These are phyloP conservation scores for Fusarium goolgardi DNA, from an alignment of 2,329 filamentous ascomycete genomes.

Conservation along the genomic window DNA sequence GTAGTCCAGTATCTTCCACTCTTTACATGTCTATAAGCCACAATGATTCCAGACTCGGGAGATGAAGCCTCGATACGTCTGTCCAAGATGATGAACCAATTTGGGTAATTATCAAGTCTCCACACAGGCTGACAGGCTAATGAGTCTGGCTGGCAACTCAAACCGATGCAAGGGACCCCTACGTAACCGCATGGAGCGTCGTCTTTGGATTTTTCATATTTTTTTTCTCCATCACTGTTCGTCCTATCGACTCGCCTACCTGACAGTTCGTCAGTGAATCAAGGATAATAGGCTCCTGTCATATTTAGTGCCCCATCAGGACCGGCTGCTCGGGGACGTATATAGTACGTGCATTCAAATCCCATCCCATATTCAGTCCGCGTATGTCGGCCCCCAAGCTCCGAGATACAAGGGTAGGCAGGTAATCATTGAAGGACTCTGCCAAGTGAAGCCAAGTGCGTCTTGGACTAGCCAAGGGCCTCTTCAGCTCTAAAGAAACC, in stretches of 20 bases:
- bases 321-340: conserved; percentile 1
- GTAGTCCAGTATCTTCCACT: not conserved
- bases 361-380: conserved; percentile 18
- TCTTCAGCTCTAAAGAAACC: conserved; percentile 29
- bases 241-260: not conserved
- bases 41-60: conserved; percentile 25
- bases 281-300: conserved; percentile 4
- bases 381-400: conserved; percentile 26
- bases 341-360: not conserved
- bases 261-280: not conserved
- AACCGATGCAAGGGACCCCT: conserved; percentile 6
- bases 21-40: conserved; percentile 21
- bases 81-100: not conserved
- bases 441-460: conserved; percentile 36
- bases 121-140: conserved; percentile 1
- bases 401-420: conserved; percentile 29
- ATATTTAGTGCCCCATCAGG: not conserved
- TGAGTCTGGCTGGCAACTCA: conserved; percentile 8
- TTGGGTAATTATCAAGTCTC: conserved; percentile 16
- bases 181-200: conserved; percentile 4
- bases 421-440: conserved; percentile 26
- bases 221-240: not conserved
- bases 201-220: not conserved
- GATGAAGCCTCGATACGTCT: not conserved
- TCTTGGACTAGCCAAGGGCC: conserved; percentile 33